Conservation (phyloP, 345 rosid genomes). For the Hibiscus tridactylites region DNA sequence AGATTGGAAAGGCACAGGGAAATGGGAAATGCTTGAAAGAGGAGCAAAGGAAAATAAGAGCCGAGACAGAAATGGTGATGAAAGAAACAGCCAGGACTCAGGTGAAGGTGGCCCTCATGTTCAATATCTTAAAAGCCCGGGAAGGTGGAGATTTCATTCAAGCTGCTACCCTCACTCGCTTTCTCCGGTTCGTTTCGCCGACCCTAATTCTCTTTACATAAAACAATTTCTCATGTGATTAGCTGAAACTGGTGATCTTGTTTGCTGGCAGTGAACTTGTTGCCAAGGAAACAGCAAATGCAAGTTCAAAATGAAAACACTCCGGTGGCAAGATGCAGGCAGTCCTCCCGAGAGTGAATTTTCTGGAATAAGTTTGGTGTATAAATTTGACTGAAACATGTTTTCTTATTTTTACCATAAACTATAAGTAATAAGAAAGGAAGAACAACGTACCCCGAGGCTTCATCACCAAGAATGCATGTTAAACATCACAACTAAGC, state of each 20-base stretch:
- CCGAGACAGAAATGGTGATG: neutral
- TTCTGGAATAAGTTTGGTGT: neutral
- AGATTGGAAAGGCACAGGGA: neutral
- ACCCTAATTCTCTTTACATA: neutral
- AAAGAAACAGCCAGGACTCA: neutral
- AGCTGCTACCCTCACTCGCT: neutral
- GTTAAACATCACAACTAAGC: neutral
- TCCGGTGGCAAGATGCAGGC: neutral
- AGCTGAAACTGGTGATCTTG: neutral
- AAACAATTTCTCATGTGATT: neutral
- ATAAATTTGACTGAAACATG: no score
- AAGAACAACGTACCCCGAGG: conserved; percentile 66
- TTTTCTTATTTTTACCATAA: neutral
- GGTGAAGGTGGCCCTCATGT: neutral
- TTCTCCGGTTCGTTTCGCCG: neutral
- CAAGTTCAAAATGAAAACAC: neutral
- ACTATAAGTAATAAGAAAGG: neutral
- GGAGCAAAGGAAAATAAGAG: neutral
- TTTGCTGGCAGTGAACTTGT: neutral
- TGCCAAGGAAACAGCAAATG: neutral
- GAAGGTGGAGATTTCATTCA: neutral
- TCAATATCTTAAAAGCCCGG: neutral
- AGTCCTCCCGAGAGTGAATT: neutral
- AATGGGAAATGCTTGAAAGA: neutral
- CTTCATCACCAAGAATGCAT: conserved; percentile 95